Percentiles rank a stretch among this genome's conserved stretches.
These are phyloP conservation scores for Aureobasidium subglaciale DNA, from an alignment of 2,329 filamentous ascomycete species.

Conservation along the genomic window DNA sequence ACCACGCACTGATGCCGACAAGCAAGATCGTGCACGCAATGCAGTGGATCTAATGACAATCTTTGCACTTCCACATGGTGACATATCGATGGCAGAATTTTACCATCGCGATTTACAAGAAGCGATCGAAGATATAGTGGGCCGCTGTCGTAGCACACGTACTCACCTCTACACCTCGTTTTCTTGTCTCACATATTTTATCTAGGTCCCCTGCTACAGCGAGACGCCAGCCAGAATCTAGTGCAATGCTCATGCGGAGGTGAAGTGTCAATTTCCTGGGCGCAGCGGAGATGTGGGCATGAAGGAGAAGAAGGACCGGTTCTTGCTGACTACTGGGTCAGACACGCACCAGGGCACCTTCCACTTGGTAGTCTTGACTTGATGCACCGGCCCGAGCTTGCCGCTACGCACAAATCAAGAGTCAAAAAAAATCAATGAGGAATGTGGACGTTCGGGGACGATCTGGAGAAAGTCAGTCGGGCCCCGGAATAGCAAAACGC, in stretches of 20 bases:
- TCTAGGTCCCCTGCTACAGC: neutral
- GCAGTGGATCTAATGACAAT: slow-evolving; percentile 3
- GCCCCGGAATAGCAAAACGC: slow-evolving; percentile 8
- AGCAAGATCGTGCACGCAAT: neutral
- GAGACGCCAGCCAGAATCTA: neutral
- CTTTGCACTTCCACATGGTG: neutral
- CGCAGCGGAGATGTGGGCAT: slow-evolving; percentile 10
- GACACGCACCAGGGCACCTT: slow-evolving; percentile 1
- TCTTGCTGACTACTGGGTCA: neutral
- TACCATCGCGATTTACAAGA: neutral
- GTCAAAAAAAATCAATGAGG: neutral
- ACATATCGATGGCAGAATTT: neutral
- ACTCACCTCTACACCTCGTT: neutral
- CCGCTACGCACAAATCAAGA: slow-evolving; percentile 12
- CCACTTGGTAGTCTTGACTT: slow-evolving; percentile 1
- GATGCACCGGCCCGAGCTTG: slow-evolving; percentile 14
- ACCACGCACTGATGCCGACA: neutral
- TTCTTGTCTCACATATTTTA: neutral
- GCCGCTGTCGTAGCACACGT: neutral
- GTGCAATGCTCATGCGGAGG: slow-evolving; percentile 1
- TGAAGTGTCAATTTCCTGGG: neutral
- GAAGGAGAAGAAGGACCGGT: slow-evolving; percentile 3
- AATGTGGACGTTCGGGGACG: slow-evolving; percentile 12
- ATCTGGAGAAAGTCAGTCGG: slow-evolving; percentile 11
- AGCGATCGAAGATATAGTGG: neutral